A percentile compares a stretch with the other conserved stretches of the same genome.
Evolutionary conservation across 179 eudicot genomes (phyloP).

Genomic region (Dionaea muscipula): DNA sequence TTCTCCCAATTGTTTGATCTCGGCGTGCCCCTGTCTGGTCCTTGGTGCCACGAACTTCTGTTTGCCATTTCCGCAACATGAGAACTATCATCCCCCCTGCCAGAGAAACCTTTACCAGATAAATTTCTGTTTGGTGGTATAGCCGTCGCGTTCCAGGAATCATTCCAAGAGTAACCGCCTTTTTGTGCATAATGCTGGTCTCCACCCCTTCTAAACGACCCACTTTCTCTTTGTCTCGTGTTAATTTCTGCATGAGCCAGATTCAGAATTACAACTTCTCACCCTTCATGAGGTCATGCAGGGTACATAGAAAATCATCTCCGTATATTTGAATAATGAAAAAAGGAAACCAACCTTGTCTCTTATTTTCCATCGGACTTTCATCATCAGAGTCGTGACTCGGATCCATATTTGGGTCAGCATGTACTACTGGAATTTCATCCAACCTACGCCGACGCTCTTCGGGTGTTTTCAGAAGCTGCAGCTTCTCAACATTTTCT

Average conservation of each 20-base stretch:
- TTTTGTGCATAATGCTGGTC: conserved; percentile 51
- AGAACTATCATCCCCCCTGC: conserved; percentile 33
- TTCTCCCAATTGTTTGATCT: conserved; percentile 31
- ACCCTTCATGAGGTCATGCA: not conserved
- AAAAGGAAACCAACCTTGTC: conserved; percentile 31
- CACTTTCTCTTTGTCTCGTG: conserved; percentile 35
- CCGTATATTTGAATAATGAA: not conserved
- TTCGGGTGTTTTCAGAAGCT: conserved; percentile 83
- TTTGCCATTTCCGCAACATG: conserved; percentile 20
- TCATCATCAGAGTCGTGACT: conserved; percentile 61
- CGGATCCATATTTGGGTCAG: conserved; percentile 98
- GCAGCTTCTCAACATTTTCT: conserved; percentile 88
- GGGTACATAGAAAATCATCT: not conserved
- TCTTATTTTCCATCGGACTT: conserved; percentile 43
- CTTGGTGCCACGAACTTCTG: conserved; percentile 39
- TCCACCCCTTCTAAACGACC: conserved; percentile 47
- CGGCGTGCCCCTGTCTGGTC: conserved; percentile 24
- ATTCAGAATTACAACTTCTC: not conserved
- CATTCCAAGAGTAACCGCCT: conserved; percentile 38
- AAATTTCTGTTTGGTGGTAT: conserved; percentile 30
- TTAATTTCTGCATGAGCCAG: conserved; percentile 35
- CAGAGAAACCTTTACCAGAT: conserved; percentile 33
- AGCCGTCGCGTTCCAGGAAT: conserved; percentile 51
- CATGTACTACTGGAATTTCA: conserved; percentile 74
- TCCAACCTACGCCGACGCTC: conserved; percentile 87